Percentiles rank a stretch among this genome's conserved stretches.
Evolutionary conservation across 2,329 filamentous ascomycete genomes (phyloP).

Genomic region (Biscogniauxia sp.): DNA sequence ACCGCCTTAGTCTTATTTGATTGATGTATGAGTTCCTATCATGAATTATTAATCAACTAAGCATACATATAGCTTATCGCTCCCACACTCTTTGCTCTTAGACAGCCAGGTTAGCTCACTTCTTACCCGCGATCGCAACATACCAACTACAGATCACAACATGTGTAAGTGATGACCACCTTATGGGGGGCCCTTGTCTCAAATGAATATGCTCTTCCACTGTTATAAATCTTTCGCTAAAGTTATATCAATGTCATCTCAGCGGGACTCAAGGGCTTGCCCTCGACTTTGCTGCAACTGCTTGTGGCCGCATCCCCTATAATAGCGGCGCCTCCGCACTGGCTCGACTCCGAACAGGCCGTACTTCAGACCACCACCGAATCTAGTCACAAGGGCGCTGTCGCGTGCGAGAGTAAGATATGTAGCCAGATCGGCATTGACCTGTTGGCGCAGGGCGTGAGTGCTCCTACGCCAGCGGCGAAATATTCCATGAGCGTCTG

Average conservation of each 20-base stretch:
- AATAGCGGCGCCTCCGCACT: constrained; percentile 16
- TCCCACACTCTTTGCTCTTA: not conserved
- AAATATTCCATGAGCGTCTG: not conserved
- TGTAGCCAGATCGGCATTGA: constrained; percentile 36
- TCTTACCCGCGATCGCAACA: not conserved
- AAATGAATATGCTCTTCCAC: not conserved
- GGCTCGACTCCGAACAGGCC: constrained; percentile 17
- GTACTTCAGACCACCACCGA: constrained; percentile 15
- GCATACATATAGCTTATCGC: not conserved
- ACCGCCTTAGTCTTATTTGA: too few species aligned
- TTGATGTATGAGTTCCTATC: too few species aligned
- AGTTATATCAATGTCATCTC: not conserved
- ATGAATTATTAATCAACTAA: too few species aligned
- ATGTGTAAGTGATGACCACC: not conserved
- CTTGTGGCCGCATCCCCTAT: constrained; percentile 12
- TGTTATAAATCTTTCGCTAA: not conserved
- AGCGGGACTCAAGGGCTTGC: not conserved
- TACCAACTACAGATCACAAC: not conserved
- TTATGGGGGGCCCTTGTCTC: too few species aligned
- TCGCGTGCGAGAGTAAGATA: constrained; percentile 32
- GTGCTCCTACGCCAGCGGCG: constrained; percentile 7
- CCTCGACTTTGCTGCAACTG: constrained; percentile 13
- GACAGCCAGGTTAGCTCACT: not conserved
- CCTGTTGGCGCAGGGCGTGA: constrained; percentile 29
- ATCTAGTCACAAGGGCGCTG: constrained; percentile 24